Evolutionary conservation across 305 asterid species (phyloP).

Genomic region (Solanum hybrid): DNA sequence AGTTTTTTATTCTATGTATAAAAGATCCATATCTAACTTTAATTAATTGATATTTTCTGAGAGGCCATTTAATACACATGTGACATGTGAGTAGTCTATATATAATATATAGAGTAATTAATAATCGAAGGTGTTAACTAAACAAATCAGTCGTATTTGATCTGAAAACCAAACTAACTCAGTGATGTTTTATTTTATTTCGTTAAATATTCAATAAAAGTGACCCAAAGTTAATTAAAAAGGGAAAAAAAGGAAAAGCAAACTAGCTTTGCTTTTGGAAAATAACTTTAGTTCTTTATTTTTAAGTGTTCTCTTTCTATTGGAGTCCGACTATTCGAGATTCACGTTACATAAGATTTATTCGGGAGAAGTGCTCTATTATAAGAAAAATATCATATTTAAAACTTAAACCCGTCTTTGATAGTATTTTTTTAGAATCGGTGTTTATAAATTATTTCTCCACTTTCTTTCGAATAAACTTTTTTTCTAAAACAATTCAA

Average conservation of each 20-base stretch:
- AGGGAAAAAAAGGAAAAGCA: not conserved
- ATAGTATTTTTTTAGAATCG: too few species aligned
- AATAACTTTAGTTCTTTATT: not conserved
- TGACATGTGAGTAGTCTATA: not conserved
- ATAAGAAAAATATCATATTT: fast-evolving
- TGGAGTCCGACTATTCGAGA: too few species aligned
- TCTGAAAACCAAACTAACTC: not conserved
- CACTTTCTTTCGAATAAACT: not conserved
- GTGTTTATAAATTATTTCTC: not conserved
- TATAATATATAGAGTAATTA: too few species aligned
- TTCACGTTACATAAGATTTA: not conserved
- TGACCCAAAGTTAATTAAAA: not conserved
- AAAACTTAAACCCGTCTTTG: too few species aligned
- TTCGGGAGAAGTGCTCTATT: too few species aligned
- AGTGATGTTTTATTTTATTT: too few species aligned
- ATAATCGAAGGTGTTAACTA: not conserved
- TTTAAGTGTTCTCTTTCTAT: not conserved
- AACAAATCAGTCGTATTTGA: not conserved
- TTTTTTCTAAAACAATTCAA: not conserved
- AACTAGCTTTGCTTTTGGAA: not conserved
- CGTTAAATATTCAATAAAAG: not conserved
- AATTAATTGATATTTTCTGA: not conserved
- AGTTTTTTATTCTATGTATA: not conserved
- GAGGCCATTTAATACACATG: not conserved
- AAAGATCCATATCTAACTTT: not conserved